These are phyloP conservation scores for Glaciozyma antarctica DNA, from an alignment of 768 basidiomycete species.

Conservation along the genomic window DNA sequence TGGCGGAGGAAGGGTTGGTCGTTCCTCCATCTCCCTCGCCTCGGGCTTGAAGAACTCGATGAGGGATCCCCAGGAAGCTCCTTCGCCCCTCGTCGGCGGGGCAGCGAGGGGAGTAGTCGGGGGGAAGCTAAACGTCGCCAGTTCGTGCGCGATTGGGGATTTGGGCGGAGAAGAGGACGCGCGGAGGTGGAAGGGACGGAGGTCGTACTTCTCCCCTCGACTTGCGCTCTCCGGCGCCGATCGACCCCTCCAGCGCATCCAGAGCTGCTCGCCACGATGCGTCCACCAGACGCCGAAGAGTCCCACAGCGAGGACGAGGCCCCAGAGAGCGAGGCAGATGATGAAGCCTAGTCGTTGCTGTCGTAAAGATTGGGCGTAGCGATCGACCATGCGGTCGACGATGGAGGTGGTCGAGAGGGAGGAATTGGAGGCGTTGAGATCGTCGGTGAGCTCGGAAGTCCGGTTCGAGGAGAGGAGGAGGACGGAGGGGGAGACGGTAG, in stretches of 20 bases:
- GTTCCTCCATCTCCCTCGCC: too few species aligned
- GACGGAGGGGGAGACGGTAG: constrained; percentile 61
- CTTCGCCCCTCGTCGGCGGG: neutral
- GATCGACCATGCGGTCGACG: constrained; percentile 60
- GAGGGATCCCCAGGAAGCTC: constrained; percentile 8
- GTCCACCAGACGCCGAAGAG: neutral
- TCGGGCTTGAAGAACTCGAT: constrained; percentile 17
- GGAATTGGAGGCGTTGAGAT: constrained; percentile 56
- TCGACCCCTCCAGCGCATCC: neutral
- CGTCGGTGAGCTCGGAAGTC: constrained; percentile 59
- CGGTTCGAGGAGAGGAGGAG: constrained; percentile 65
- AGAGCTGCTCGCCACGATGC: neutral
- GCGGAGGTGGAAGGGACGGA: constrained; percentile 5
- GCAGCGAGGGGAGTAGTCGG: too few species aligned
- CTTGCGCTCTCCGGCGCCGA: too few species aligned
- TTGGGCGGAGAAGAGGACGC: neutral
- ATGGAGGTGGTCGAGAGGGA: constrained; percentile 47
- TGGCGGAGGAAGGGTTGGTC: too few species aligned
- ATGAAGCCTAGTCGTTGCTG: constrained; percentile 75
- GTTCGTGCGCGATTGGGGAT: neutral
- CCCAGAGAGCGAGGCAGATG: constrained; percentile 77
- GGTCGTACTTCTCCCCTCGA: constrained; percentile 4
- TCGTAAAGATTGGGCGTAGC: constrained; percentile 62
- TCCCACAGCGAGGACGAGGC: constrained; percentile 69
- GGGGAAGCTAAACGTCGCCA: neutral